Percentiles rank a stretch among this genome's conserved stretches.
These are phyloP conservation scores for Akanthomyces uredinophilus DNA, from an alignment of 2,329 filamentous ascomycete genomes.

Conservation along the genomic window DNA sequence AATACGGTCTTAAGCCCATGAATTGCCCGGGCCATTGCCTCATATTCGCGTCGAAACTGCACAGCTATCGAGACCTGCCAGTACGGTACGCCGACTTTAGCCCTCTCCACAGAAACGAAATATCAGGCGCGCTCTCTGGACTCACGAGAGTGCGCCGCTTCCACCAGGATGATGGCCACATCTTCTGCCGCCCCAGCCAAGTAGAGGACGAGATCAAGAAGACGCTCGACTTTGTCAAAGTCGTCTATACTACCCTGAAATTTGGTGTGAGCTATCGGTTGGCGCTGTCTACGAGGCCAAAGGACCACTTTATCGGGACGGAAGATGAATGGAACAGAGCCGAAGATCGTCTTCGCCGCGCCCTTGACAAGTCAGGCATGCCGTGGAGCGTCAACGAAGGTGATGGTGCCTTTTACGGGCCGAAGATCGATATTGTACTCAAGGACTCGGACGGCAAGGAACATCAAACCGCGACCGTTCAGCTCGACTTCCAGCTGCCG, in stretches of 20 bases:
- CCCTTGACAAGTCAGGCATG: conserved; percentile 61
- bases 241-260: conserved; percentile 64
- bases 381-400: conserved; percentile 72
- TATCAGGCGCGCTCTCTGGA: conserved; percentile 74
- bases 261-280: conserved; percentile 67
- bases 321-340: conserved; percentile 55
- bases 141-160: conserved; percentile 81
- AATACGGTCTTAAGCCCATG: conserved; percentile 87
- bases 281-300: conserved; percentile 72
- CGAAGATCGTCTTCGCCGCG: conserved; percentile 35
- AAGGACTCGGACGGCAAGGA: conserved; percentile 77
- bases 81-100: conserved; percentile 85
- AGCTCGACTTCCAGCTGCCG: conserved; percentile 85
- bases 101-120: conserved; percentile 79
- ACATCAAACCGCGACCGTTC: conserved; percentile 83
- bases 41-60: conserved; percentile 68
- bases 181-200: conserved; percentile 77
- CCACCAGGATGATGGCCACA: conserved; percentile 87
- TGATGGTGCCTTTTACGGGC: conserved; percentile 86
- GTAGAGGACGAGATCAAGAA: conserved; percentile 68
- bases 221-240: conserved; percentile 68
- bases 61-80: conserved; percentile 75
- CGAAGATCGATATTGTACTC: conserved; percentile 84
- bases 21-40: conserved; percentile 88
- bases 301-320: conserved; percentile 71